Percentiles rank a stretch among this genome's conserved stretches.
phyloP scores from a whole-genome alignment of 1,139 yeast species.

The Yamadazyma diddensiae region DNA sequence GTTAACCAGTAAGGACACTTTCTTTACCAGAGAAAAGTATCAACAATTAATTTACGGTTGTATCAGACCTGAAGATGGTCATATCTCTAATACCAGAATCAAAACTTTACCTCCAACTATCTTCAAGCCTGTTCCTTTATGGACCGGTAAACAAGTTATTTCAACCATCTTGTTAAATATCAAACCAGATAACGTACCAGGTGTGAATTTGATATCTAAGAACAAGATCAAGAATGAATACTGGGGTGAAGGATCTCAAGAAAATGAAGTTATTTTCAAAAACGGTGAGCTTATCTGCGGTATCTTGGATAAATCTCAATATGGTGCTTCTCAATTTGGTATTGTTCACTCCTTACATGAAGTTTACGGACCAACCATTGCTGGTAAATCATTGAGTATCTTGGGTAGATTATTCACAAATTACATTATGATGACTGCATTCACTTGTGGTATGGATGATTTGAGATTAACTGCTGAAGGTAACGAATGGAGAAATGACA shows the following conservation, averaged over 20 bases:
- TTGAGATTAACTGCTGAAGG: conserved; percentile 89
- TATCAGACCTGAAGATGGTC: conserved; percentile 98
- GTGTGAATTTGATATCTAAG: conserved; percentile 76
- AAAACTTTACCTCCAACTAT: conserved; percentile 88
- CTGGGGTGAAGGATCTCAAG: conserved; percentile 85
- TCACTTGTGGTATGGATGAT: conserved; percentile 99
- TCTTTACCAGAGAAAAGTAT: conserved; percentile 86
- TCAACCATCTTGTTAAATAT: conserved; percentile 86
- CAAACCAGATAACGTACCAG: conserved; percentile 84
- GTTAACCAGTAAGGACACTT: conserved; percentile 89
- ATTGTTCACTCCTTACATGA: conserved; percentile 95
- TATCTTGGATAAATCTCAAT: conserved; percentile 94
- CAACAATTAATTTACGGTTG: conserved; percentile 94
- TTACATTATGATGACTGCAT: conserved; percentile 87
- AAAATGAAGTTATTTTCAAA: conserved; percentile 80
- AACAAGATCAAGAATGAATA: conserved; percentile 93
- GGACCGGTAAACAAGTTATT: conserved; percentile 99
- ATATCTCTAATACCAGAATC: conserved; percentile 69
- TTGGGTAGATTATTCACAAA: conserved; percentile 93
- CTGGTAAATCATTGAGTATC: conserved; percentile 86
- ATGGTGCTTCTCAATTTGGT: conserved; percentile 98
- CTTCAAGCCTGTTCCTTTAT: conserved; percentile 79
- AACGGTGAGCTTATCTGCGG: conserved; percentile 90
- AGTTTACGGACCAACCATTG: conserved; percentile 86
- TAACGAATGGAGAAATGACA: conserved; percentile 81